Evolutionary conservation across 441 rosid species (phyloP).

Genomic region (Kokia cookei): DNA sequence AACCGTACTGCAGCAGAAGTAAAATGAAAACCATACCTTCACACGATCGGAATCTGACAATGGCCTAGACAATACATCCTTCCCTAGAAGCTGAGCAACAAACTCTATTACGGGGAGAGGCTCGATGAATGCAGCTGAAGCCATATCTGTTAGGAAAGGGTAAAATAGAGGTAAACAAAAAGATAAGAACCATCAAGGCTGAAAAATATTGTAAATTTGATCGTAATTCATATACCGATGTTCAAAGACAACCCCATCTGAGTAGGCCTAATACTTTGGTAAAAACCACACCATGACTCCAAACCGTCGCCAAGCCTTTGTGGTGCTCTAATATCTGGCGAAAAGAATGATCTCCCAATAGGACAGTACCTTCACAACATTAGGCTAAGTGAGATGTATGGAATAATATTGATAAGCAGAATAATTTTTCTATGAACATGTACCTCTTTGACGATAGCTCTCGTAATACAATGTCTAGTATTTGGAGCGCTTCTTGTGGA

Average conservation of each 20-base stretch:
- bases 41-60: constrained; percentile 91
- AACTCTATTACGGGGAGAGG: constrained; percentile 94
- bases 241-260: constrained; percentile 95
- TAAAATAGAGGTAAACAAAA: not conserved
- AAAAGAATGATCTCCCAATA: constrained; percentile 86
- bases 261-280: constrained; percentile 95
- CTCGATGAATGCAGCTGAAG: constrained; percentile 96
- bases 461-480: constrained; percentile 85
- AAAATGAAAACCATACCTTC: constrained; percentile 52
- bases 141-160: constrained; percentile 57
- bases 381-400: not conserved
- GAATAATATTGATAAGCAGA: not conserved
- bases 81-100: constrained; percentile 87
- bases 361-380: constrained; percentile 61
- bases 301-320: constrained; percentile 92
- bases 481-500: constrained; percentile 89
- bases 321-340: constrained; percentile 72
- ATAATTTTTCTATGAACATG: not conserved
- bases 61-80: constrained; percentile 71
- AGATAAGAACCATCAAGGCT: not conserved
- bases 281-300: constrained; percentile 98
- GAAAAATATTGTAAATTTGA: not conserved
- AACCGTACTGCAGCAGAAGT: not conserved
- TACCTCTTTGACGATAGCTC: constrained; percentile 81
- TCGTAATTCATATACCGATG: constrained; percentile 49